Conservation (phyloP, 139 green algal species). For the Micromonas pusilla region DNA sequence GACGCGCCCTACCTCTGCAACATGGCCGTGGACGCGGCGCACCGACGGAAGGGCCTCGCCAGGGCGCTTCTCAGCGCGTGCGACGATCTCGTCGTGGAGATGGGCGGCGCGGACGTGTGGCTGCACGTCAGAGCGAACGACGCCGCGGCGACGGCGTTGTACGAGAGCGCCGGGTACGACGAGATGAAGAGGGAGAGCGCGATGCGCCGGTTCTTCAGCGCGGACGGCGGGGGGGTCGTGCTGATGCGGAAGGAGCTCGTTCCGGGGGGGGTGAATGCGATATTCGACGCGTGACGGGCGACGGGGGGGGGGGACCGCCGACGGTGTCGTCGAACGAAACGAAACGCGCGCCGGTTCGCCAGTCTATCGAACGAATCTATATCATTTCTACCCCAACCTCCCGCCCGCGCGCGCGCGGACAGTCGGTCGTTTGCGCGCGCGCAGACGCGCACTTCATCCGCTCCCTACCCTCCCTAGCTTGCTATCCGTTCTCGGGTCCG, state of each 20-base stretch:
- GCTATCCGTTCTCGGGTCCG: slow-evolving; percentile 34
- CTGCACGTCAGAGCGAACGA: slow-evolving; percentile 14
- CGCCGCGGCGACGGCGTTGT: background rate
- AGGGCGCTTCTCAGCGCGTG: slow-evolving; percentile 1
- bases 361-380: background rate
- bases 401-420: background rate
- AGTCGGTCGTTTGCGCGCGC: background rate
- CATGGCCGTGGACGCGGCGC: background rate
- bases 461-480: slow-evolving; percentile 35
- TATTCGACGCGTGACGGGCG: too few relatives aligned
- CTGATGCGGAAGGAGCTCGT: slow-evolving; percentile 23
- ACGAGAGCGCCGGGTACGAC: background rate
- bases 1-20: slow-evolving; percentile 21
- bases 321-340: background rate
- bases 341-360: background rate
- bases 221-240: background rate
- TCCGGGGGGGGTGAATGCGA: slow-evolving; percentile 2
- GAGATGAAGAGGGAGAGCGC: background rate
- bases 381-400: background rate
- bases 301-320: too few relatives aligned
- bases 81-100: background rate
- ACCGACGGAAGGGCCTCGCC: background rate
- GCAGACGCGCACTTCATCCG: background rate
- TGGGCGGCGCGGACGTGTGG: slow-evolving; percentile 10
- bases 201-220: background rate